These are phyloP conservation scores for Gremmenia infestans DNA, from an alignment of 2,329 filamentous ascomycete genomes.

Conservation along the genomic window DNA sequence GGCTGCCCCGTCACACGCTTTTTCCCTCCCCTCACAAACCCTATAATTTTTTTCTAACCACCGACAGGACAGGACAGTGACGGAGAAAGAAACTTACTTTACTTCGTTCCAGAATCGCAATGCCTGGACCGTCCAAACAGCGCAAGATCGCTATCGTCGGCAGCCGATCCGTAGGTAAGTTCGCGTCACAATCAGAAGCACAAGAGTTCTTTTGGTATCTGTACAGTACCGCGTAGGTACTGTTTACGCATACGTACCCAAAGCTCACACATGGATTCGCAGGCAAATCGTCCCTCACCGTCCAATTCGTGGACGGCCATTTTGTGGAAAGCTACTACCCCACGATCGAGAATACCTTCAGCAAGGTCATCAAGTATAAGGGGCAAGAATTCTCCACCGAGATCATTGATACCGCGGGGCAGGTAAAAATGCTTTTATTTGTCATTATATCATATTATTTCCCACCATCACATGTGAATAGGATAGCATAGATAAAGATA, in stretches of 20 bases:
- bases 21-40: no score
- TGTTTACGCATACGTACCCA: background rate
- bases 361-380: constrained; percentile 88
- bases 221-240: background rate
- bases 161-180: constrained; percentile 81
- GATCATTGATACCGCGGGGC: constrained; percentile 96
- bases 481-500: background rate
- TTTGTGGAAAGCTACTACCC: constrained; percentile 99
- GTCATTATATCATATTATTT: background rate
- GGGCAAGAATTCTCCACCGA: constrained; percentile 92
- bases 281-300: constrained; percentile 97
- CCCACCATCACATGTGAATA: background rate
- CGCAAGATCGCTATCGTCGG: constrained; percentile 94
- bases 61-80: background rate
- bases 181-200: background rate
- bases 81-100: background rate
- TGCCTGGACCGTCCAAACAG: constrained; percentile 58
- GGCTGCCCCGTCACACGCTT: no score
- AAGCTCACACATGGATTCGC: constrained; percentile 10
- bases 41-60: background rate
- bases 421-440: constrained; percentile 49
- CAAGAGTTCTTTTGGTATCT: no score
- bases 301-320: constrained; percentile 94
- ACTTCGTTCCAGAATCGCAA: constrained; percentile 5
- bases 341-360: constrained; percentile 98